phyloP scores from a whole-genome alignment of 2,329 filamentous ascomycete species.

The Madurella mycetomatis region DNA sequence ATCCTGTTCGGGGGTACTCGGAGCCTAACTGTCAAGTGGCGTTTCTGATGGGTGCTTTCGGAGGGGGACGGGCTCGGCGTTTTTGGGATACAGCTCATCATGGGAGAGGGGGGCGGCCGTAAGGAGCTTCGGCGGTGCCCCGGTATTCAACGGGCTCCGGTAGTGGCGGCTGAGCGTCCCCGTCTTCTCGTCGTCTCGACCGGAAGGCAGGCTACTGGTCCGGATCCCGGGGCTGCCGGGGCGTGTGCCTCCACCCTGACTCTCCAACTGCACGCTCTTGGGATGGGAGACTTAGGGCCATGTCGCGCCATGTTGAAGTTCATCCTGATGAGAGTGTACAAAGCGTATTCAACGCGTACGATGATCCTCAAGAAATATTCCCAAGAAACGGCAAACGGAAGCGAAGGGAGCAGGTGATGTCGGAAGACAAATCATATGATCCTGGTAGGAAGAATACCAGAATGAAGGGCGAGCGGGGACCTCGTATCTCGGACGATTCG shows the following conservation, averaged over 20 bases:
- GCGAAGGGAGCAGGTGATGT: constrained; percentile 31
- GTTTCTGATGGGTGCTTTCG: constrained; percentile 6
- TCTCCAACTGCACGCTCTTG: constrained; percentile 48
- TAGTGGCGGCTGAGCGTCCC: constrained; percentile 36
- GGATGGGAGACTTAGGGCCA: constrained; percentile 40
- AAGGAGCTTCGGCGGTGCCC: constrained; percentile 43
- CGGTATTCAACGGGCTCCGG: constrained; percentile 52
- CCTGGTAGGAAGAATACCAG: constrained; percentile 23
- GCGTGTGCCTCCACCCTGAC: not conserved
- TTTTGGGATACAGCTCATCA: constrained; percentile 42
- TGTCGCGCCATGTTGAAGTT: constrained; percentile 41
- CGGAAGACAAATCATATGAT: constrained; percentile 30
- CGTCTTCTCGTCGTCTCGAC: constrained; percentile 28
- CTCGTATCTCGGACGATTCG: constrained; percentile 4
- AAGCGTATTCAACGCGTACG: constrained; percentile 26
- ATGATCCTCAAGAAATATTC: constrained; percentile 33
- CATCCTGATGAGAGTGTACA: constrained; percentile 26
- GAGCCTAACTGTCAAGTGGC: constrained; percentile 34
- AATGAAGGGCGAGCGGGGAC: constrained; percentile 17
- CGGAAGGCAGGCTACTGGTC: constrained; percentile 33
- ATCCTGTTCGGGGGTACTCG: constrained; percentile 28
- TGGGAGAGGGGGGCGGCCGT: constrained; percentile 42
- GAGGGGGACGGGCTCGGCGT: constrained; percentile 5
- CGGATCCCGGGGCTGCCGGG: constrained; percentile 21
- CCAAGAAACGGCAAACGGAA: constrained; percentile 46